Evolutionary conservation across 2,329 filamentous ascomycete species (phyloP).

Genomic region (Xylaria sp.): DNA sequence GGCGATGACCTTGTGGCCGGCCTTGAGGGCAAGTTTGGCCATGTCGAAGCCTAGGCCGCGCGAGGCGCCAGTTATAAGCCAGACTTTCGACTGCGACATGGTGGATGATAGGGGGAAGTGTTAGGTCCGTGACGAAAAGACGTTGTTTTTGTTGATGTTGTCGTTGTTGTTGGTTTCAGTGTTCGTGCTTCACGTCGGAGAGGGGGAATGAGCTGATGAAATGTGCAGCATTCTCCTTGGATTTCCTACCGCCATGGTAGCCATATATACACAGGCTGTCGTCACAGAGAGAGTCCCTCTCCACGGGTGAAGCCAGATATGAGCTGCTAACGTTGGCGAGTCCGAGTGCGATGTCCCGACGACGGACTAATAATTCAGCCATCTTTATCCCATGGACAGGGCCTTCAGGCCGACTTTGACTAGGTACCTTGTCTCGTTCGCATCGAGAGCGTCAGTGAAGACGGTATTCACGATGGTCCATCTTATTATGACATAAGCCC

Average conservation of each 20-base stretch:
- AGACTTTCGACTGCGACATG: conserved; percentile 43
- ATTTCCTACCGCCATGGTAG: neutral
- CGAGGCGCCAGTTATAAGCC: conserved; percentile 47
- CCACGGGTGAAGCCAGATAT: neutral
- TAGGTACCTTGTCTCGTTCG: neutral
- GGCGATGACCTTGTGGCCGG: conserved; percentile 45
- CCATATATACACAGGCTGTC: neutral
- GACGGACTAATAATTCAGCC: conserved; percentile 27
- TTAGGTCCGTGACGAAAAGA: neutral
- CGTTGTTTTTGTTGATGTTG: neutral
- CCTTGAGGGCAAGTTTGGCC: conserved; percentile 41
- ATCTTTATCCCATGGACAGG: neutral
- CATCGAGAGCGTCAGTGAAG: no score
- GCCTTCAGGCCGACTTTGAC: no score
- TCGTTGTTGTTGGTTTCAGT: neutral
- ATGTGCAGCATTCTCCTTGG: neutral
- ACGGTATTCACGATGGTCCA: neutral
- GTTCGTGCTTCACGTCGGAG: neutral
- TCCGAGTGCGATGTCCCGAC: conserved; percentile 11
- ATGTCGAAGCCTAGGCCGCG: conserved; percentile 45
- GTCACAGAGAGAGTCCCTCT: neutral
- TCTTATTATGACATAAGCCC: neutral
- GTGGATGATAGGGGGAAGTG: neutral
- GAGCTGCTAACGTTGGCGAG: neutral
- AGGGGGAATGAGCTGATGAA: neutral